Evolutionary conservation across 768 basidiomycete species (phyloP), one percentile per base, ranked within the genome.

Genomic region (Leucosporidium yakuticum): DNA sequence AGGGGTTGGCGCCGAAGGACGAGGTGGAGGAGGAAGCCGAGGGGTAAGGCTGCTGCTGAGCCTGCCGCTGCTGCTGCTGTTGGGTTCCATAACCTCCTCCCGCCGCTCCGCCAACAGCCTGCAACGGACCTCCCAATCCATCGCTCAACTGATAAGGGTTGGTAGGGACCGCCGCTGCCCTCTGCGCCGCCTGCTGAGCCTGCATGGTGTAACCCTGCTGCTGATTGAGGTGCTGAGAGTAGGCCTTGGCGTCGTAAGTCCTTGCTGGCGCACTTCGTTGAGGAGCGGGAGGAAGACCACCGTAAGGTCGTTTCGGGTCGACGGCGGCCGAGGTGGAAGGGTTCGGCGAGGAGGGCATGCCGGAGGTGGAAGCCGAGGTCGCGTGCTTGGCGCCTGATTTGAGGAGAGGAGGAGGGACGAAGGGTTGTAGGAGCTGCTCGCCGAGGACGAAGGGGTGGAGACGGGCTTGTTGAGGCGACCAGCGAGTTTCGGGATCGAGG

Each of bases 391-490:
- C 31, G 20, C 61, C 49, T 21, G 21, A 23, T 27, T 60, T 59
- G 53, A 54, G 39, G 54, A 47, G 61, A 0, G 67, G 68, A 15
- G 70, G 71, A 15, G 74, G 75, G 8, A 73, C 76, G 68, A 73
- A 75, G 2, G 75, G 75, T 3, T 65, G 57, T 20, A 86, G 87
- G 77, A 88, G 96, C 77, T 93, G 94, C 80, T 98, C 96, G 61
- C 95, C 95, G 8, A 93, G 96, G 74, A 99, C 96, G 80, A 98
- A 99, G 3, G 96, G 96, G 78, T 99, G 96, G 76, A 89, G 81
- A 60, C 88, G 84, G 49, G 96, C 96, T 79, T 99, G 94, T 76
- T 96, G 92, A 31, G 96, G 95, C 17, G 94, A 88, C 96, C 96
- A 99, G 64, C 96, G 84, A 67, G 91, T 89, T 64, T 95, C 86